Evolutionary conservation across 2,329 filamentous ascomycete genomes (phyloP), one percentile per base, ranked within the genome.

Genomic region (Cylindrodendrum hubeiense): DNA sequence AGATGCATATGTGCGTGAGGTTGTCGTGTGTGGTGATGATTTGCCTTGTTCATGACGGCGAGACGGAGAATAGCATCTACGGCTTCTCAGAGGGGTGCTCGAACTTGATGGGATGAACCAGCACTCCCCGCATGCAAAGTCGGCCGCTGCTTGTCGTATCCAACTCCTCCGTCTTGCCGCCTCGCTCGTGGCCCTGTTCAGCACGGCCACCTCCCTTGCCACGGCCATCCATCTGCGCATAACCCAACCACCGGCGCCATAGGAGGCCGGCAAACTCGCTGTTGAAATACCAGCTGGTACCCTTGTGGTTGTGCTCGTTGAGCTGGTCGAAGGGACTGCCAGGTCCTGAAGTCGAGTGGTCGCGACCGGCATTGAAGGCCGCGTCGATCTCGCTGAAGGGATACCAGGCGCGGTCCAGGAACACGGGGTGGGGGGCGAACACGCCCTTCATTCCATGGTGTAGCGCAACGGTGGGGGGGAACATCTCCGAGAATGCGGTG

Each of bases 281-380:
- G 72, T 94, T 92, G 79, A 94, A 97, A 79, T 95, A 97, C 92
- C 93, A 97, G 47, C 87, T 94, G 46, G 90, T 91, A 15, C 93
- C 93, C 72, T 89, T 88, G 82, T 95, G 94, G 78, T 95, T 95
- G 78, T 94, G 92, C 79, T 97, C 93, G 57, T 93, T 90, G 69
- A 87, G 85, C 21, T 85, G 74, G 61, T 90, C 89, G 71, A 91
- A 94, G 7, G 92, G 86, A 41, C 89, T 91, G 37, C 91, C 89
- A 30, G 84, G 82, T 1, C 91, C 88, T 8, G 90, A 87, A 0
- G 89, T 86, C 1, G 87, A 89, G 67, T 89, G 89, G 71, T 91
- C 88, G n/a, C 86, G 83, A 24, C 91, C 91, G 28, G 88, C 90
- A 75, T 97, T 97, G 84, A 97, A 95, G 9, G 92, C 88, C n/a